A percentile compares a stretch with the other conserved stretches of the same genome.
phyloP scores from a whole-genome alignment of 352 stramenopile species.

The Thalassiosira livingstoniorum region DNA sequence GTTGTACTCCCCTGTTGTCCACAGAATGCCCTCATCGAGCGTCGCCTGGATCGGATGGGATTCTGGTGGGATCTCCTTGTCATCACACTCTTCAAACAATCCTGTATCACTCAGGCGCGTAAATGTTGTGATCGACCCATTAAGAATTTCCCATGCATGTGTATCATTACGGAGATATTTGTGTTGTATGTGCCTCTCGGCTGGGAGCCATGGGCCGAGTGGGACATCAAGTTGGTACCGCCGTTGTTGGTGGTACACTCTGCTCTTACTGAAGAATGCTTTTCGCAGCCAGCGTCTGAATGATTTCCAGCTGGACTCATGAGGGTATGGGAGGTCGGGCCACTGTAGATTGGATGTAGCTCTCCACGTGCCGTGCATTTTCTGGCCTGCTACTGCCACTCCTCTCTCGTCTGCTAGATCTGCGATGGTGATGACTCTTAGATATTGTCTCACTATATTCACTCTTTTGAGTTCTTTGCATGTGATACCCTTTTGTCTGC shows the following conservation, averaged over 20 bases:
- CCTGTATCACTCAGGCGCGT: not conserved
- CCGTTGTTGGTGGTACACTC: not conserved
- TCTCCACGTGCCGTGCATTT: slow-evolving; percentile 10
- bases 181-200: not conserved
- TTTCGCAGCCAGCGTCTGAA: not conserved
- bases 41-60: not conserved
- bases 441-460: too few species aligned
- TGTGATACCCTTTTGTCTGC: too few species aligned
- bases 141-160: not conserved
- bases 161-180: not conserved
- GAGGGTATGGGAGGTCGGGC: not conserved
- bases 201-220: not conserved
- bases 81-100: not conserved
- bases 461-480: too few species aligned
- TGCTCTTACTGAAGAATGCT: not conserved
- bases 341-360: not conserved
- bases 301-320: not conserved
- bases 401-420: slow-evolving; percentile 1
- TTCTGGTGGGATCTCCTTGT: not conserved
- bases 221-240: not conserved
- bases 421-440: slow-evolving; percentile 5
- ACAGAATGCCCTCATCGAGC: not conserved
- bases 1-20: not conserved
- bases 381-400: not conserved
- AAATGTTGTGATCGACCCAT: not conserved